phyloP scores from a whole-genome alignment of 495 filamentous ascomycete species.

The Xylaria longipes region DNA sequence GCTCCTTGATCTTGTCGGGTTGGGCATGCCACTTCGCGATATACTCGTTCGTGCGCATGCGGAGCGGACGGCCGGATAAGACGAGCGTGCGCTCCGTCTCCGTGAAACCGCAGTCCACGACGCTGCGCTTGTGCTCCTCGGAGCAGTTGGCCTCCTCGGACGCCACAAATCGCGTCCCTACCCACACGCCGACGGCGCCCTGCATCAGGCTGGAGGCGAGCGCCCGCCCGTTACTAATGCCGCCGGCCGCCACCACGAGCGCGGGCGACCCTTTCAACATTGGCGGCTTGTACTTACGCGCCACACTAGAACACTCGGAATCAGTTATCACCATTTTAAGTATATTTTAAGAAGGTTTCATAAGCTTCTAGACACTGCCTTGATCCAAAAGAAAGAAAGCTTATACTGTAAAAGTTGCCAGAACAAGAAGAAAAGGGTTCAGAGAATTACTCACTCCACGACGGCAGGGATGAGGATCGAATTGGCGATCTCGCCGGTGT shows the following conservation, averaged over 20 bases:
- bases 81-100: constrained; percentile 82
- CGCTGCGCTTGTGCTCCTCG: constrained; percentile 77
- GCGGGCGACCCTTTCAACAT: constrained; percentile 56
- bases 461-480: constrained; percentile 76
- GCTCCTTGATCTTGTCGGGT: constrained; percentile 71
- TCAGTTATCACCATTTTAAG: too few species aligned
- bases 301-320: constrained; percentile 49
- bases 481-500: constrained; percentile 78
- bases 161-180: constrained; percentile 87
- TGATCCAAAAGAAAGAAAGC: too few species aligned
- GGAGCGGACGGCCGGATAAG: constrained; percentile 76
- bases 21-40: constrained; percentile 76
- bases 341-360: too few species aligned
- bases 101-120: constrained; percentile 75
- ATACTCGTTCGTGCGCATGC: constrained; percentile 83
- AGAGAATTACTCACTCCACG: constrained; percentile 54
- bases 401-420: too few species aligned
- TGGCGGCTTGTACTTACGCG: constrained; percentile 62
- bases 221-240: constrained; percentile 72
- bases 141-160: constrained; percentile 77
- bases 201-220: constrained; percentile 75
- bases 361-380: too few species aligned
- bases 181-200: constrained; percentile 79
- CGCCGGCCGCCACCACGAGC: constrained; percentile 78
- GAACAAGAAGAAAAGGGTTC: too few species aligned